phyloP scores from a whole-genome alignment of 371 early-diverging fungal species.

The Globomyces sp. region DNA sequence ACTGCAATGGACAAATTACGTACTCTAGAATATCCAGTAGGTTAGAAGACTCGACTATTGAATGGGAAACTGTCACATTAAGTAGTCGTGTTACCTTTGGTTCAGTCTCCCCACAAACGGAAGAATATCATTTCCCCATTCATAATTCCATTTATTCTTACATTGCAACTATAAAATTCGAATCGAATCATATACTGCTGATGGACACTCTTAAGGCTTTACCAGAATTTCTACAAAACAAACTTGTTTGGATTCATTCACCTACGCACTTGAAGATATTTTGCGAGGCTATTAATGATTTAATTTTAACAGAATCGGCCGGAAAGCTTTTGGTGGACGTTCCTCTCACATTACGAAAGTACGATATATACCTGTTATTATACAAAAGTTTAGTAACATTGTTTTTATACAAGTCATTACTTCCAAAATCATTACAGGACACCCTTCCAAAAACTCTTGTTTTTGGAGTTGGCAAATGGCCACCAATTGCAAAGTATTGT shows the following conservation, averaged over 20 bases:
- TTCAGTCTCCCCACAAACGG: too few relatives aligned
- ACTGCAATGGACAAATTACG: not conserved
- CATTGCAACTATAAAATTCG: conserved; percentile 23
- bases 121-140: not conserved
- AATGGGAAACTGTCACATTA: too few relatives aligned
- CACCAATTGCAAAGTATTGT: conserved; percentile 71
- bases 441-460: conserved; percentile 75
- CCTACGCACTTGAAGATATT: conserved; percentile 56
- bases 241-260: conserved; percentile 67
- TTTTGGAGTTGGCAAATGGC: conserved; percentile 69
- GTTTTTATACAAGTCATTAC: conserved; percentile 72
- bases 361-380: conserved; percentile 62
- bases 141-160: conserved; percentile 6
- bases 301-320: conserved; percentile 49
- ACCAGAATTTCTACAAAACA: conserved; percentile 68
- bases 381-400: conserved; percentile 66
- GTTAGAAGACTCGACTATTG: too few relatives aligned
- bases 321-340: conserved; percentile 52
- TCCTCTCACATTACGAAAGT: conserved; percentile 57
- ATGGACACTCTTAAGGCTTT: conserved; percentile 54
- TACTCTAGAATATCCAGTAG: not conserved
- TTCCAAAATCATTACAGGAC: conserved; percentile 68
- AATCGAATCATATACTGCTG: conserved; percentile 54
- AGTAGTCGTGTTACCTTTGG: too few relatives aligned
- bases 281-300: conserved; percentile 46